These are phyloP conservation scores for Aspergillus puulaauensis DNA, from an alignment of 2,329 filamentous ascomycete genomes.

Conservation along the genomic window DNA sequence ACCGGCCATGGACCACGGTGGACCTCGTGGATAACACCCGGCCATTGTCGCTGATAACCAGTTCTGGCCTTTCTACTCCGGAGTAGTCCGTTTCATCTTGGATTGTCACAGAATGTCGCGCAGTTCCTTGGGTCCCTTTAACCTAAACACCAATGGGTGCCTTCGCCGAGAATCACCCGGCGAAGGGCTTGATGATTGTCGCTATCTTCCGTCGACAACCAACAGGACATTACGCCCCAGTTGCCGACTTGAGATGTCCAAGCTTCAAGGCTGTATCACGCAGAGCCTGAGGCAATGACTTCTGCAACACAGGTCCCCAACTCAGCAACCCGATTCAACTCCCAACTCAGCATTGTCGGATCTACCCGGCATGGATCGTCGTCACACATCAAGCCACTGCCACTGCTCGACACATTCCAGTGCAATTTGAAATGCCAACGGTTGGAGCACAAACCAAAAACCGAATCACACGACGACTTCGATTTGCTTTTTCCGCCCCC, in stretches of 20 bases:
- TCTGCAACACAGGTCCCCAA: neutral
- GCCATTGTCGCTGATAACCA: neutral
- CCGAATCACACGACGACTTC: neutral
- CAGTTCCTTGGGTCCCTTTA: too few relatives aligned
- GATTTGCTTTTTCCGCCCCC: neutral
- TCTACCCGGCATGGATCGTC: conserved; percentile 8
- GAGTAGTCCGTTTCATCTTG: neutral
- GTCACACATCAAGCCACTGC: neutral
- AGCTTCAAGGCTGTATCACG: neutral
- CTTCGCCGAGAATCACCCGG: neutral
- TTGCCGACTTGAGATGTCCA: neutral
- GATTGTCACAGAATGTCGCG: neutral
- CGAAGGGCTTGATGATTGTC: neutral
- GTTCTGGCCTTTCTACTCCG: neutral
- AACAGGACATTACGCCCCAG: neutral
- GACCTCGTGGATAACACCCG: neutral
- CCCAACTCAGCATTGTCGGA: conserved; percentile 22
- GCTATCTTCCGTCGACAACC: neutral
- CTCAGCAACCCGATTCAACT: neutral
- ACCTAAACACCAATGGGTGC: too few relatives aligned
- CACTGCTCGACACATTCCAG: neutral
- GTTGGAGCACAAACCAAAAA: neutral
- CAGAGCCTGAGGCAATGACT: neutral
- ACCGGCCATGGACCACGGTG: neutral
- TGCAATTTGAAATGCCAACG: neutral